A percentile compares a stretch with the other conserved stretches of the same genome.
phyloP scores from a whole-genome alignment of 2,329 filamentous ascomycete species.

The Colletotrichum sp. region DNA sequence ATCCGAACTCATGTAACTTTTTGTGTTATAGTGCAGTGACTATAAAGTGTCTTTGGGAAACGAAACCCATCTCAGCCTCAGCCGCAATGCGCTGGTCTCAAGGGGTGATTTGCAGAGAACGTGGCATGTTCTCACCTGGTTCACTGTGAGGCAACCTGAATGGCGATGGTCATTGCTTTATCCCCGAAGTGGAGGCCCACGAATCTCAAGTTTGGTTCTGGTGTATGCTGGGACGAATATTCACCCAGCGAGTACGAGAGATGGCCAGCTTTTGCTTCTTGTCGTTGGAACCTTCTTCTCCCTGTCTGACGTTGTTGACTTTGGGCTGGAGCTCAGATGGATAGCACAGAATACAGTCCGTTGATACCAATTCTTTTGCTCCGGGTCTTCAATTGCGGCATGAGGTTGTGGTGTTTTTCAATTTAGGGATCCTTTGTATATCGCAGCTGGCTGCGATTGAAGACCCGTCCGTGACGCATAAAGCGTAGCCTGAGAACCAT shows the following conservation, averaged over 20 bases:
- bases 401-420: background rate
- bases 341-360: background rate
- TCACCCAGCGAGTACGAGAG: fast-evolving
- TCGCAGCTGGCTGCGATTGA: background rate
- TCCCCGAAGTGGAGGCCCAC: fast-evolving
- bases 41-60: background rate
- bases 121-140: background rate
- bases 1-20: fast-evolving
- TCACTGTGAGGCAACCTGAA: background rate
- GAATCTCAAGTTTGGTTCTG: background rate
- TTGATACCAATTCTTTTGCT: too few species aligned
- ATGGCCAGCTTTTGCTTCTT: background rate
- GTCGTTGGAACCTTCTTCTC: background rate
- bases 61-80: fast-evolving
- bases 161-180: background rate
- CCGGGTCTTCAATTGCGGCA: too few species aligned
- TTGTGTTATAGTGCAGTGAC: background rate
- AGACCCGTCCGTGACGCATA: background rate
- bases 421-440: background rate
- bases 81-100: fast-evolving
- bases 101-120: fast-evolving
- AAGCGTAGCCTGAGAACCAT: background rate
- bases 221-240: background rate
- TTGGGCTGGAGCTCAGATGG: too few species aligned
- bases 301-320: background rate